Conservation (phyloP, 1,139 yeast species). For the Blastobotrys malaysiensis region DNA sequence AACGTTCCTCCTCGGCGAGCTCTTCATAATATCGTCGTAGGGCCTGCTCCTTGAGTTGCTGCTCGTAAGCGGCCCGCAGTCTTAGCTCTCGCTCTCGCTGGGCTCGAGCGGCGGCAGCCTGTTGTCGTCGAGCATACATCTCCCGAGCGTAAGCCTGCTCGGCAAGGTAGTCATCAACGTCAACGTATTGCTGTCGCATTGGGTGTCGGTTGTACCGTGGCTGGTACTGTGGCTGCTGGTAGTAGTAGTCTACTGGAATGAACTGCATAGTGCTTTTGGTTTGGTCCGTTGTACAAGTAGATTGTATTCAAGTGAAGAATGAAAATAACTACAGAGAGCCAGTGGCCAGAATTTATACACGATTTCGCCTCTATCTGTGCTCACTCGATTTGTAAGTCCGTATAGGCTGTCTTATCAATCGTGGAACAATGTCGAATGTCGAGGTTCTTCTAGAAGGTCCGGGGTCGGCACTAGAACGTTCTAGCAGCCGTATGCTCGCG, state of each 20-base stretch:
- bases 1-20: conserved; percentile 5
- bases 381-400: neutral
- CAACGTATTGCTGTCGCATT: neutral
- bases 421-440: neutral
- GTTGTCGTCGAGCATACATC: neutral
- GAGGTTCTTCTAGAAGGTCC: neutral
- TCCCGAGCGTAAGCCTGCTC: neutral
- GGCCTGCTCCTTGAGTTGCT: neutral
- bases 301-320: neutral
- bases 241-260: conserved; percentile 5
- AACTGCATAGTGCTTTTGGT: conserved; percentile 7
- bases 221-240: conserved; percentile 4
- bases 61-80: conserved; percentile 3
- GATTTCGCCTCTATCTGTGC: neutral
- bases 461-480: neutral
- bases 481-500: neutral
- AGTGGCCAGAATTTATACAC: neutral
- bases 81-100: conserved; percentile 1
- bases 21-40: conserved; percentile 1
- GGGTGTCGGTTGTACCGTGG: conserved; percentile 3
- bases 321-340: neutral
- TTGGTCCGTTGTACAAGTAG: conserved; percentile 3
- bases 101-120: neutral
- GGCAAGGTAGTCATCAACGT: neutral
- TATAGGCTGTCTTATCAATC: neutral